phyloP scores from a whole-genome alignment of 225 moss, liverwort and hornwort species.

The Bryoerythrophyllum caledonicum region DNA sequence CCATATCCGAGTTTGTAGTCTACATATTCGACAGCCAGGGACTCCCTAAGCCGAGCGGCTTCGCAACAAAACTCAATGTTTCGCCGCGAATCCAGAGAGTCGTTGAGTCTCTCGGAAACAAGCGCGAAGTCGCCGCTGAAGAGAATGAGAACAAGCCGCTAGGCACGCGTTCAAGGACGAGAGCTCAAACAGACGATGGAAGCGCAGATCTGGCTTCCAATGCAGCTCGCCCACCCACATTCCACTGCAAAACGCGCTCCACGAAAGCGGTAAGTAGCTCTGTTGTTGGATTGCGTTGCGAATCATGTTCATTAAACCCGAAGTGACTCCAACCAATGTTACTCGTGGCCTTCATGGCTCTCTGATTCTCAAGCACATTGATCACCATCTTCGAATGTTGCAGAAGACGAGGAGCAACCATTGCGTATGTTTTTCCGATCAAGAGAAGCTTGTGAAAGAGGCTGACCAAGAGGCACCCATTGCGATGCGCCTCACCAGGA shows the following conservation, averaged over 20 bases:
- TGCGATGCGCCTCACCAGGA: background rate
- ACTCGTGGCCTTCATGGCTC: too few species aligned
- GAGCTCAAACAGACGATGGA: background rate
- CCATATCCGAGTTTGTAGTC: constrained; percentile 11
- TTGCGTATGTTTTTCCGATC: too few species aligned
- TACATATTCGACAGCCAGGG: constrained; percentile 14
- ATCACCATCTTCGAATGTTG: background rate
- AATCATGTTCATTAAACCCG: background rate
- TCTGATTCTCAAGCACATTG: background rate
- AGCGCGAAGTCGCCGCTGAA: background rate
- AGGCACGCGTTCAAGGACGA: background rate
- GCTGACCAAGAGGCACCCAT: background rate
- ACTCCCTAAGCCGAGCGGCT: background rate
- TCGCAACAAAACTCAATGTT: background rate
- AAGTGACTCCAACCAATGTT: background rate
- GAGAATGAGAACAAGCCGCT: background rate
- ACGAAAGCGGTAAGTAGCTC: background rate
- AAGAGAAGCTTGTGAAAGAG: background rate
- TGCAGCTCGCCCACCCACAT: background rate
- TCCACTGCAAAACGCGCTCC: background rate
- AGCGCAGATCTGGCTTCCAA: background rate
- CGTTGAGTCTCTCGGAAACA: background rate
- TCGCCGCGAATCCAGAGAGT: background rate
- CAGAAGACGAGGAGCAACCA: background rate
- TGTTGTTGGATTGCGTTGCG: background rate